Evolutionary conservation across 2,329 filamentous ascomycete species (phyloP), one percentile per base, ranked within the genome.

Genomic region (Beauveria varroae): DNA sequence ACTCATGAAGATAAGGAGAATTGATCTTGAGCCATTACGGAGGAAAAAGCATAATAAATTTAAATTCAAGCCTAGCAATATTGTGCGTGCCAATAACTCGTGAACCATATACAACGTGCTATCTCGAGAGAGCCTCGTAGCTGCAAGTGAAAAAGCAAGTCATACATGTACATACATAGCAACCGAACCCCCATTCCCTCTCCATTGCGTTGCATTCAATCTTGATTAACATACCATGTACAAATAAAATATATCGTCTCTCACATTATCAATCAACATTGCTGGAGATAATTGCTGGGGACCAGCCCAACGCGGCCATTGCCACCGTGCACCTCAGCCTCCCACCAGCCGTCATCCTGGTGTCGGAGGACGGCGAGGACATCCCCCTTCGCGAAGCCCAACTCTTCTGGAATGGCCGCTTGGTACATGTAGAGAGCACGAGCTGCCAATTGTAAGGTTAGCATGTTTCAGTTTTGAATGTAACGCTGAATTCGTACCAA

Each of bases 271-370:
- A 50, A 51, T 71, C 69, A 82, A 63, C 78, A 79, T 50, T 80
- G 75, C 72, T 86, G 81, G 63, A 88, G 77, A 68, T 88, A 88
- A 71, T 88, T 88, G 73, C 86, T 88, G 65, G 86, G 86, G 65
- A 88, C 85, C 69, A 88, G 78, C 63, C 86, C 86, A 62, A 81
- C 72, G 55, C 75, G 80, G 55, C 81, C 85, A 64, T 80, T 83
- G 65, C 82, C 81, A 26, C 87, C 87, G 51, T 93, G 90, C 46
- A 97, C 85, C 74, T 97, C 93, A 14, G 96, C 96, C 77, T 99
- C 95, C 95, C 96, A 99, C 95, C 95, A 99, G 22, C 95, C 95
- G 71, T 99, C 95, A 72, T 99, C 95, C 75, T 99, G 95, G 69
- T 96, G 86, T 63, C 93, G 84, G 52, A 97, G 79, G 16, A 99